Evolutionary conservation across 257 asterid species (phyloP).

Genomic region (Ocimum tenuiflorum): DNA sequence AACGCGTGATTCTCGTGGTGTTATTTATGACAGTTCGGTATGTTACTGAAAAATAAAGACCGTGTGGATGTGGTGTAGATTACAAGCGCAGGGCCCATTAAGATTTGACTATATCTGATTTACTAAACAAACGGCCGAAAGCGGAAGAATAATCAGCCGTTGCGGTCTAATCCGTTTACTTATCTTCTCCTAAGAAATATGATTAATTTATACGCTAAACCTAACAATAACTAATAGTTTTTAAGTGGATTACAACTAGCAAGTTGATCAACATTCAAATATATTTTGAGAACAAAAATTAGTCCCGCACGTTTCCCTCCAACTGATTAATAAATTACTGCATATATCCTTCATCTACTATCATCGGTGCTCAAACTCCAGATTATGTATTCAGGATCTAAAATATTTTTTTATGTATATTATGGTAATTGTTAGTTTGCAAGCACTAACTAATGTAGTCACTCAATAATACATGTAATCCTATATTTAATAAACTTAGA

Average conservation of each 20-base stretch:
- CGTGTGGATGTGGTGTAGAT: not conserved
- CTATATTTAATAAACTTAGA: too few species aligned
- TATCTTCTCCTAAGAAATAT: not conserved
- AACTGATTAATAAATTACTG: not conserved
- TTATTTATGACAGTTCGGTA: not conserved
- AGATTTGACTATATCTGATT: slow-evolving; percentile 15
- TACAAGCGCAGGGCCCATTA: slow-evolving; percentile 10
- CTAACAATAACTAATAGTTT: slow-evolving; percentile 15
- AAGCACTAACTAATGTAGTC: too few species aligned
- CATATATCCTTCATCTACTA: not conserved
- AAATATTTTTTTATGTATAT: too few species aligned
- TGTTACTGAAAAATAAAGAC: not conserved
- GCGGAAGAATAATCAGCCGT: slow-evolving; percentile 24
- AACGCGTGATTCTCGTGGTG: slow-evolving; percentile 38
- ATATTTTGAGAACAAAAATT: slow-evolving; percentile 13
- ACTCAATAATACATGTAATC: too few species aligned
- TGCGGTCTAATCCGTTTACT: slow-evolving; percentile 16
- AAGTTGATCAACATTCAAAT: too few species aligned
- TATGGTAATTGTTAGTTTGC: too few species aligned
- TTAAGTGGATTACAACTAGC: slow-evolving; percentile 32
- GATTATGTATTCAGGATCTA: too few species aligned
- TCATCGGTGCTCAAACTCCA: not conserved
- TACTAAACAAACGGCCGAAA: slow-evolving; percentile 28
- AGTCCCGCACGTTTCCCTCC: slow-evolving; percentile 14
- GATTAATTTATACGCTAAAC: slow-evolving; percentile 14